These are phyloP conservation scores for Candida piceae DNA, from an alignment of 805 yeast species.

Conservation along the genomic window DNA sequence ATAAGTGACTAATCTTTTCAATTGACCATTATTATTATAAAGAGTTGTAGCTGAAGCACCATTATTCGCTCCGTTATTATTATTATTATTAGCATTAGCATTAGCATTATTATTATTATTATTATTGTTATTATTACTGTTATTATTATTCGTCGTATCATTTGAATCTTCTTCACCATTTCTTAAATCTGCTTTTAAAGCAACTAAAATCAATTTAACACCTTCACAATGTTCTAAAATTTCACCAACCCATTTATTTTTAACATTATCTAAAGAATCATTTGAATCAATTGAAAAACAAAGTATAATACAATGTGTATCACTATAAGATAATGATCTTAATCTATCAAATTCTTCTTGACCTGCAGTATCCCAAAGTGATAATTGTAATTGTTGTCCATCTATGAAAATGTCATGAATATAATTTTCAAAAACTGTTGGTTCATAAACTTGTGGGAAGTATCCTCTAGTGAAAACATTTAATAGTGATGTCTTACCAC, in stretches of 20 bases:
- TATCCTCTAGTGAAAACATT: conserved; percentile 96
- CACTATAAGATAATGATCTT: conserved; percentile 87
- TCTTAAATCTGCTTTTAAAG: conserved; percentile 90
- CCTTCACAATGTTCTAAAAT: conserved; percentile 97
- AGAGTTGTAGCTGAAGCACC: conserved; percentile 16
- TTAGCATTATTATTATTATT: conserved; percentile 17
- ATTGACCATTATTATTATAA: conserved; percentile 23
- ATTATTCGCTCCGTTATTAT: conserved; percentile 19
- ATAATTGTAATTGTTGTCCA: conserved; percentile 84
- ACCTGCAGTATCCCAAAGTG: conserved; percentile 98
- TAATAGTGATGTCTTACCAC: conserved; percentile 93
- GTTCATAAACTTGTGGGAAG: conserved; percentile 97
- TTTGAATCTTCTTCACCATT: conserved; percentile 41
- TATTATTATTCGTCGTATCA: conserved; percentile 8
- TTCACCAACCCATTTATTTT: conserved; percentile 95
- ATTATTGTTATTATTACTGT: conserved; percentile 7
- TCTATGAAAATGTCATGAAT: conserved; percentile 96
- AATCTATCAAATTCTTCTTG: conserved; percentile 96
- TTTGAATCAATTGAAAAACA: conserved; percentile 93
- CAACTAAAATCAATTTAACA: conserved; percentile 88
- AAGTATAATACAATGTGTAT: conserved; percentile 94
- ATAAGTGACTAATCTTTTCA: conserved; percentile 63
- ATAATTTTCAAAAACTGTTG: conserved; percentile 95
- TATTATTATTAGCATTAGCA: conserved; percentile 12
- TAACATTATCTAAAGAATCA: conserved; percentile 92